phyloP scores from a whole-genome alignment of 2,329 filamentous ascomycete genomes.

The Incumbomyces delicatus region DNA sequence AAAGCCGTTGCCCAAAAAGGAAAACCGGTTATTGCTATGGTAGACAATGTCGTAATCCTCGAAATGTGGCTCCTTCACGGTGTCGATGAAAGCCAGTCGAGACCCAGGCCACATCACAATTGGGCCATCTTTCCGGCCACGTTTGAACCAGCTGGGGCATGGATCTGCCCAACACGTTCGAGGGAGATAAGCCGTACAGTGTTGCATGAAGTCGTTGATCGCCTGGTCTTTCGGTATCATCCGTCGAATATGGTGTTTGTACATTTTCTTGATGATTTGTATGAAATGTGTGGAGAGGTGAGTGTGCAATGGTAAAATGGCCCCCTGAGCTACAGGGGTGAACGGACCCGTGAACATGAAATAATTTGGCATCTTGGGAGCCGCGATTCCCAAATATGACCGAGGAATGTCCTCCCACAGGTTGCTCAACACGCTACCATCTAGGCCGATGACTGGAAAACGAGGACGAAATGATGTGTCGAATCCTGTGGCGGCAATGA shows the following conservation, averaged over 20 bases:
- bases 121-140: conserved; percentile 19
- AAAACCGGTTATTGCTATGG: conserved; percentile 29
- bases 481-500: conserved; percentile 14
- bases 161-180: conserved; percentile 19
- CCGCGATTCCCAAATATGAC: conserved; percentile 13
- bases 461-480: conserved; percentile 14
- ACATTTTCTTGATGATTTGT: conserved; percentile 21
- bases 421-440: too few relatives aligned
- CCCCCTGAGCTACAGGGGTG: conserved; percentile 22
- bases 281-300: conserved; percentile 19
- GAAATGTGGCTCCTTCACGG: conserved; percentile 28
- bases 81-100: conserved; percentile 30
- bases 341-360: conserved; percentile 21
- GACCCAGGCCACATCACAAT: conserved; percentile 32
- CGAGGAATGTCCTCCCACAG: not conserved
- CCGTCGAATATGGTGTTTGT: conserved; percentile 16
- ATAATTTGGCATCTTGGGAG: conserved; percentile 22
- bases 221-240: conserved; percentile 19
- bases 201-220: conserved; percentile 26
- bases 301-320: conserved; percentile 21
- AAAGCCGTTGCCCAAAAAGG: conserved; percentile 37
- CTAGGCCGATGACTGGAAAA: conserved; percentile 13
- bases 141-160: conserved; percentile 16
- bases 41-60: conserved; percentile 36
- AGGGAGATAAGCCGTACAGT: conserved; percentile 32